phyloP scores from a whole-genome alignment of 2,329 filamentous ascomycete genomes.

The Trichophyton equinum region DNA sequence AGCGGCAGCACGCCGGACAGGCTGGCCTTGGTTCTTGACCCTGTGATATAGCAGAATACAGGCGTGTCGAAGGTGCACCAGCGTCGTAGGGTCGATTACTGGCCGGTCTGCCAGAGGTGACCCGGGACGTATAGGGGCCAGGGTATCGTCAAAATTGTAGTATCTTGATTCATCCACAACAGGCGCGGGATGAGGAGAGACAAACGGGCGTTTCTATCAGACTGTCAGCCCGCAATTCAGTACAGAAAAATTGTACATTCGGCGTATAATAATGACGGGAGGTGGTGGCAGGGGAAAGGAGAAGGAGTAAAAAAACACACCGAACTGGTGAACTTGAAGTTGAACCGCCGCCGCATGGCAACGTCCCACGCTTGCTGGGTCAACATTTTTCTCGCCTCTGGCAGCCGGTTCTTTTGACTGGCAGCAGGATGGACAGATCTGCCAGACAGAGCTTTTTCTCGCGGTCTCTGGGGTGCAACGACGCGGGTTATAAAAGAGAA shows the following conservation, averaged over 20 bases:
- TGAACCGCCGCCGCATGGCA: constrained; percentile 4
- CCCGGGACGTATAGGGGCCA: neutral
- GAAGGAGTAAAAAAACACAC: neutral
- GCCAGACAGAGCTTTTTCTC: too few species aligned
- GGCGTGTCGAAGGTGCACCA: constrained; percentile 8
- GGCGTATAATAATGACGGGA: neutral
- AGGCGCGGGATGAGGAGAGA: neutral
- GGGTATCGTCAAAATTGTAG: constrained; percentile 3
- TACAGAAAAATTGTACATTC: neutral
- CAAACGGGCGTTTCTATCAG: neutral
- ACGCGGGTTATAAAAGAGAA: too few species aligned
- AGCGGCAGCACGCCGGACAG: neutral
- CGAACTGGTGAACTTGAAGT: neutral
- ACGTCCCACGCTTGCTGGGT: neutral
- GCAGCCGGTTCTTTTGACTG: neutral
- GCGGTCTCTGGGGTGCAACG: neutral
- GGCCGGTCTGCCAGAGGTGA: constrained; percentile 2
- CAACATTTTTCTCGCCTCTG: neutral
- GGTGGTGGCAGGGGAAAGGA: too few species aligned
- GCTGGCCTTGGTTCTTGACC: neutral
- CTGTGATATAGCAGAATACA: neutral
- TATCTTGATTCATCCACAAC: neutral
- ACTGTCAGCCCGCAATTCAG: neutral
- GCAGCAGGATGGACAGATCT: neutral
- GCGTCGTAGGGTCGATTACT: constrained; percentile 9